Evolutionary conservation across 2,329 filamentous ascomycete genomes (phyloP), one percentile per base, ranked within the genome.

Genomic region (Fusarium verrucosum): DNA sequence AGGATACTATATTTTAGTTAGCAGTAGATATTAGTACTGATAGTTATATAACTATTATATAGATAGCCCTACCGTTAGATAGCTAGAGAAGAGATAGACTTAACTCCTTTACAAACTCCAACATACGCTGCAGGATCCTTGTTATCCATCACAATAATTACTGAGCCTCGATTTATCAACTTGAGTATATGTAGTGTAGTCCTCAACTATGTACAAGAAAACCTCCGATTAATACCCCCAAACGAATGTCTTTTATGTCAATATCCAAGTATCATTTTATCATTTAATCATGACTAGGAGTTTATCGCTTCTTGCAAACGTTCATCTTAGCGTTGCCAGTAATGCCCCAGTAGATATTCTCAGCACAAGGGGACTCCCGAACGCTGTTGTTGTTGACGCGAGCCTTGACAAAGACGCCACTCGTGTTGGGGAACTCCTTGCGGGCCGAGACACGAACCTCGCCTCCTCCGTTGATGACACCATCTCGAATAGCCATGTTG

Each of bases 391-490:
- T 73, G 68, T 86, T 79, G 4, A 87, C 83, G 25, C 72, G 76
- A 16, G 83, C 67, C 2, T 78, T 81, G 61, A 87, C 77, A 10
- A 73, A 81, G 41, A 86, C 79, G 44, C 86, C 84, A 4, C 75
- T 73, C 28, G 77, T 86, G 65, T 84, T 85, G 11, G 81, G 76
- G 58, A 87, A 87, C 73, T 87, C 84, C 20, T 72, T 68, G 14
- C 85, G 76, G 3, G 84, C 83, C 3, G 83, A 72, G 13, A 87
- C 63, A 4, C 85, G 77, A 9, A 87, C 83, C 71, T 86, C 83
- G 1, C 85, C 85, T 2, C 85, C 84, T 3, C 83, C 82, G 23
- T 78, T 80, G 22, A 87, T 80, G 4, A 77, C 82, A 1, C 85
- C 85, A 17, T 80, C 79, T 3, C 70, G 73, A 69, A 87, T 85